Evolutionary conservation across 1,284 basidiomycete genomes (phyloP).

Genomic region (Sporisorium exsertum): DNA sequence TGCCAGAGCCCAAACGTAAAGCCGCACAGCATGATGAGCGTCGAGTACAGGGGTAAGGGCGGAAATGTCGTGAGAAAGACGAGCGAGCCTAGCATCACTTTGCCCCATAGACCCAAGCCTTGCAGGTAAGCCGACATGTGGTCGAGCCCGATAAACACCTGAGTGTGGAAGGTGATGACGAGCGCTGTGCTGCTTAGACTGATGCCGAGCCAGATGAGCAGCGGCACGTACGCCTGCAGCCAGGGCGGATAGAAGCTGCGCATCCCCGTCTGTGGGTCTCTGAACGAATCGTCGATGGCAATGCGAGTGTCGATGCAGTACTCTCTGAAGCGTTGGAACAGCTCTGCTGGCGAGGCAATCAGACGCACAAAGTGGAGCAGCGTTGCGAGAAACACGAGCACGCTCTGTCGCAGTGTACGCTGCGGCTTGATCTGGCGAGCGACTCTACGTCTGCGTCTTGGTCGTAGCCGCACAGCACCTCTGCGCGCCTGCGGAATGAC

Average conservation of each 20-base stretch:
- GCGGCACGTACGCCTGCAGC: constrained; percentile 68
- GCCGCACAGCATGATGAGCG: constrained; percentile 84
- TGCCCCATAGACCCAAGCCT: constrained; percentile 54
- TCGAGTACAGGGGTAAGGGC: constrained; percentile 86
- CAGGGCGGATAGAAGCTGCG: constrained; percentile 64
- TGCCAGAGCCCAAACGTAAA: constrained; percentile 85
- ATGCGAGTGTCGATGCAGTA: constrained; percentile 46
- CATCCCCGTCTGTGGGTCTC: constrained; percentile 60
- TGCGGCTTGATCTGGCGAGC: constrained; percentile 23
- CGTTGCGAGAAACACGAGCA: constrained; percentile 23
- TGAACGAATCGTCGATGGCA: constrained; percentile 60
- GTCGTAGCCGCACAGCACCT: constrained; percentile 48
- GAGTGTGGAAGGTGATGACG: constrained; percentile 67
- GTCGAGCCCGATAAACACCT: constrained; percentile 66
- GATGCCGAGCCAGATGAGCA: constrained; percentile 69
- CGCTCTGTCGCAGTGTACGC: constrained; percentile 30
- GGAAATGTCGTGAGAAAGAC: constrained; percentile 71
- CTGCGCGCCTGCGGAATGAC: constrained; percentile 60
- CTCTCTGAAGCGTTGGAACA: constrained; percentile 30
- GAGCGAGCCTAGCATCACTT: constrained; percentile 59
- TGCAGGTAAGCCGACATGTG: constrained; percentile 58
- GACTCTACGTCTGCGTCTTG: constrained; percentile 25
- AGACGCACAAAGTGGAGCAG: constrained; percentile 27
- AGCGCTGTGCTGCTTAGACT: constrained; percentile 63
- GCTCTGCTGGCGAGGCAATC: constrained; percentile 44